phyloP scores from a whole-genome alignment of 2,329 filamentous ascomycete genomes.

The Mollisiaceae sp. region DNA sequence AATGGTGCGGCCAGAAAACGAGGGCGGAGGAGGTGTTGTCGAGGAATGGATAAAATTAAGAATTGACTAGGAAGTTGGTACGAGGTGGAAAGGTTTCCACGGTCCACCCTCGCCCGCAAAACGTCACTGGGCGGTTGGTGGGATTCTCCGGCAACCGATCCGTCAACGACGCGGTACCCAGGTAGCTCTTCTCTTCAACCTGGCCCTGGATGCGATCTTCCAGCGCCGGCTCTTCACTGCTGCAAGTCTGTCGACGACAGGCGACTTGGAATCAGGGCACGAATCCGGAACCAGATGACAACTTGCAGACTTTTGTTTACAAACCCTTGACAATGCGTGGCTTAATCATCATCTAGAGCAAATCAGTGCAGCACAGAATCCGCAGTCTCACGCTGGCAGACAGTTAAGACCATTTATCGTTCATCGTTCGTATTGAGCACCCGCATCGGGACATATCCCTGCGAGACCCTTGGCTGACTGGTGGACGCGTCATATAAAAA shows the following conservation, averaged over 20 bases:
- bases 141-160: background rate
- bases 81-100: background rate
- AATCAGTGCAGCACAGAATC: background rate
- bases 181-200: background rate
- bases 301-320: background rate
- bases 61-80: background rate
- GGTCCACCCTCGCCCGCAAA: background rate
- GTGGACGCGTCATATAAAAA: conserved; percentile 21
- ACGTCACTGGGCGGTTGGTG: background rate
- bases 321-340: background rate
- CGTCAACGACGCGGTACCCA: too few relatives aligned
- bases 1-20: background rate
- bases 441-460: conserved; percentile 4
- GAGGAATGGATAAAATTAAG: background rate
- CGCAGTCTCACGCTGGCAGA: background rate
- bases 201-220: conserved; percentile 4
- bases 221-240: background rate
- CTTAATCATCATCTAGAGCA: background rate
- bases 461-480: background rate
- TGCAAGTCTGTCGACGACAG: background rate
- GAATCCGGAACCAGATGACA: background rate
- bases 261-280: background rate
- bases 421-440: conserved; percentile 4
- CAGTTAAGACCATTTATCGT: too few relatives aligned
- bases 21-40: background rate